These are phyloP conservation scores for Beauveria caledonica DNA, from an alignment of 2,329 filamentous ascomycete genomes.

Conservation along the genomic window DNA sequence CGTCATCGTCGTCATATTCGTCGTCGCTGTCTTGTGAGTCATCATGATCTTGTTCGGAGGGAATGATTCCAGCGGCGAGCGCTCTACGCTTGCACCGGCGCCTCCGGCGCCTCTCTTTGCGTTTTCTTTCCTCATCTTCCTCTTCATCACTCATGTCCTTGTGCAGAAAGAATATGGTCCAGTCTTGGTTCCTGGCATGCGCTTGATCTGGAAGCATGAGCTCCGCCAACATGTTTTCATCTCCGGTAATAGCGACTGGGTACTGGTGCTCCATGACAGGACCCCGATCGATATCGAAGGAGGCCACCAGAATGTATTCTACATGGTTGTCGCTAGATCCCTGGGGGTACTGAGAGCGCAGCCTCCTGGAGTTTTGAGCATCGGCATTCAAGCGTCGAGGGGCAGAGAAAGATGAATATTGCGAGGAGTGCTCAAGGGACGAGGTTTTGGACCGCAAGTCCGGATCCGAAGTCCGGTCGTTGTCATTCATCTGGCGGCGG, in stretches of 20 bases:
- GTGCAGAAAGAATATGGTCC: slow-evolving; percentile 98
- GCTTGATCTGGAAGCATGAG: slow-evolving; percentile 97
- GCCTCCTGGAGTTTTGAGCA: slow-evolving; percentile 43
- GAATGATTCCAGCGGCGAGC: slow-evolving; percentile 38
- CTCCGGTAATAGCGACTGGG: slow-evolving; percentile 86
- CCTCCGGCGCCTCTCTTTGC: slow-evolving; percentile 44
- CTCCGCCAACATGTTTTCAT: slow-evolving; percentile 96
- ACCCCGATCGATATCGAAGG: slow-evolving; percentile 92
- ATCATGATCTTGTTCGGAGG: slow-evolving; percentile 34
- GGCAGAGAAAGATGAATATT: slow-evolving; percentile 52
- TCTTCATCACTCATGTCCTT: slow-evolving; percentile 84
- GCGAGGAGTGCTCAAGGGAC: slow-evolving; percentile 50
- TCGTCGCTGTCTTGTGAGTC: slow-evolving; percentile 36
- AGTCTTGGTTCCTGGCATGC: slow-evolving; percentile 89
- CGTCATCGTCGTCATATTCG: slow-evolving; percentile 41
- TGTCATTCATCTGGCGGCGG: slow-evolving; percentile 41
- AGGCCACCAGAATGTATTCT: slow-evolving; percentile 95
- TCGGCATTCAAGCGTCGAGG: slow-evolving; percentile 42
- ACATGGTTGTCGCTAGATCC: slow-evolving; percentile 81
- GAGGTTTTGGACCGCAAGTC: slow-evolving; percentile 53
- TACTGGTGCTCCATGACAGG: slow-evolving; percentile 99
- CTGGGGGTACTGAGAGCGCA: slow-evolving; percentile 70
- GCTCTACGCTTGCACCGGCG: slow-evolving; percentile 45
- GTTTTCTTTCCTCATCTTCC: slow-evolving; percentile 62
- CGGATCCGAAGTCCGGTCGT: slow-evolving; percentile 49